Base-by-base conservation (phyloP, 176 grass and related monocot genomes). In the Oryza nivara region DNA sequence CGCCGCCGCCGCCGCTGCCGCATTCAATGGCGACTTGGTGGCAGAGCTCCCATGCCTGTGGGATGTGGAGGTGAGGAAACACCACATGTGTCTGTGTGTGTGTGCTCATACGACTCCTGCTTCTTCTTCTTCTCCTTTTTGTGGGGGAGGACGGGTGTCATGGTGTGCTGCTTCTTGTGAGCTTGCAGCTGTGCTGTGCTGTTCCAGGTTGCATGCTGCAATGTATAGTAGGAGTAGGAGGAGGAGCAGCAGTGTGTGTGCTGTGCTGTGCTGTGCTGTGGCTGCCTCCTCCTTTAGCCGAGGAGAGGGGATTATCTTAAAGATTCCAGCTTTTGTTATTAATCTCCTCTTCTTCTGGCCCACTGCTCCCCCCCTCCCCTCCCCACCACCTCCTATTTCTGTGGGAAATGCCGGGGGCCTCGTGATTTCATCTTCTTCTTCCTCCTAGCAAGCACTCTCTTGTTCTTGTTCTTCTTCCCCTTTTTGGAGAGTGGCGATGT, bases 21-120 rank as follows among this genome's bases (percentile, higher is more conserved):
- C 88, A 90, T 90, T 90, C 80, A 87, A 77, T 90, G 84, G 84
- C 70, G 52, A 76, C 81, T 83, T 68, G 76, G 76, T 84, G 89
- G 80, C 75, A 84, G 85, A 72, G 76, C 85, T 66, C 80, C 89
- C 89, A 91, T 87, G 89, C 74, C 65, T 83, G 89, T 41, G 48
- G 80, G 85, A 70, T 83, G 87, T 73, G 78, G 78, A 60, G 61
- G 7, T 32, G 54, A 30, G 47, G 36, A 75, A 63, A 86, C 73
- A 78, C 74, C 88, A 67, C 88, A 90, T 81, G 88, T 84, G 43
- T 64, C 44, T 72, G 68, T 56, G 83, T 4, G 34, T 36, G 35
- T 36, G 35, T 36, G 35, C 84, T 91, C 76, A 87, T 91, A 87
- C 80, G 89, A 84, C 79, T 81, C 80, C 65, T 36, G 35, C 60